Base-by-base conservation (phyloP, 331 rosid species). In the Phaseolus coccineus region DNA sequence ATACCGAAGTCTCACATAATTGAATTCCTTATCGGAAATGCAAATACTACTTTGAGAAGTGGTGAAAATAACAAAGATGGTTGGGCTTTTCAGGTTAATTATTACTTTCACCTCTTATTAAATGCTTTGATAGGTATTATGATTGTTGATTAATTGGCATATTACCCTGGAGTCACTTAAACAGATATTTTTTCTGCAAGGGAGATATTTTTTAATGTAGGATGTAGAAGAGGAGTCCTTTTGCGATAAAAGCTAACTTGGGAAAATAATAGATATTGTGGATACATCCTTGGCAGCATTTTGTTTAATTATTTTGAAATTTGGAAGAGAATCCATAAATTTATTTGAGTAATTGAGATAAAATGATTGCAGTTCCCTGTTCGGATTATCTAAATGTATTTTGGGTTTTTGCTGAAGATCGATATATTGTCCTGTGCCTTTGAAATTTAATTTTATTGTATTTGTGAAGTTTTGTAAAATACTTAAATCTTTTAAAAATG, bases 111-210 rank as follows among this genome's bases (percentile, higher is more conserved):
- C 19, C 40, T 79, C 61, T 59, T 15, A 13, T 51, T 37, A 79
- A 64, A 71, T 37, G 69, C 6, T 42, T 80, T 55, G 46, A 33
- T 37, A n/a, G 51, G 40, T 80, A 64, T 64, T 12, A 0, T 44
- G 13, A 16, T 30, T 69, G 62, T 46, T 69, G 70, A 55, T 71
- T 80, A 64, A 24, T 69, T 74, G 77, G 7, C 64, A 22, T 74
- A 33, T 74, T 73, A 64, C 31, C 73, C 37, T 52, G 68, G 52
- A 63, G 46, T 42, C 59, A 22, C 71, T n/a, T 48, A 46, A 28
- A 39, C 27, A 50, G 10, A 15, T n/a, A 1, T 15, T 10, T 64
- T 63, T 62, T 6, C 31, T 48, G 37, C 28, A 39, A 8, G 10
- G n/a, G 79, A 37, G 52, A 68, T 55, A 27, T 42, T 25, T 39